Evolutionary conservation across 164 flowering plant species (phyloP).

Genomic region (Cinnamomum micranthum): DNA sequence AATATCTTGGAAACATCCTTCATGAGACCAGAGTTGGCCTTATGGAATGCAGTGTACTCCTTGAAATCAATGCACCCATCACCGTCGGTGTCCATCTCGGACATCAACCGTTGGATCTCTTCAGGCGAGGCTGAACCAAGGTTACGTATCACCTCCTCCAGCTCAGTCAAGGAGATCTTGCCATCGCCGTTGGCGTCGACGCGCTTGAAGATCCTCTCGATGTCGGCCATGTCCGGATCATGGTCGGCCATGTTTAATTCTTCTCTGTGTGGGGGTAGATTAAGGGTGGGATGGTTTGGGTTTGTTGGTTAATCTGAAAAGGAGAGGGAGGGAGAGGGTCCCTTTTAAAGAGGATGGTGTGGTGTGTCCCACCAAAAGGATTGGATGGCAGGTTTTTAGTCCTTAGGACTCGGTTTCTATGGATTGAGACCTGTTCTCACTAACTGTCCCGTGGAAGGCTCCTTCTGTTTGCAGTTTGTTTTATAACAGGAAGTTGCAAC

Average conservation of each 20-base stretch:
- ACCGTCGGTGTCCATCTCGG: conserved; percentile 25
- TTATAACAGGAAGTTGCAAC: too few species aligned
- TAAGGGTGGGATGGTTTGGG: too few species aligned
- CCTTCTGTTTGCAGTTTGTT: too few species aligned
- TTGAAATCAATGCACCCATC: conserved; percentile 24
- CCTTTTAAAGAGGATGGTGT: too few species aligned
- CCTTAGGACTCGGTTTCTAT: too few species aligned
- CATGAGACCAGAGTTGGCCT: conserved; percentile 13
- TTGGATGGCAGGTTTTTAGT: too few species aligned
- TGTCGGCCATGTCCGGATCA: neutral
- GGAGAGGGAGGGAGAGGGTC: too few species aligned
- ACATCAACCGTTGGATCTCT: conserved; percentile 17
- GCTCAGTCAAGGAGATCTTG: conserved; percentile 25
- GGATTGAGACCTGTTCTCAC: too few species aligned
- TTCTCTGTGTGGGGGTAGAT: neutral
- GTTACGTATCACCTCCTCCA: conserved; percentile 10
- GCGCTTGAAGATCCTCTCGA: conserved; percentile 19
- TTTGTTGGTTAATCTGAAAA: too few species aligned
- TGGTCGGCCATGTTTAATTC: neutral
- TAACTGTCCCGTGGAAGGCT: too few species aligned
- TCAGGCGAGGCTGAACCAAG: conserved; percentile 16
- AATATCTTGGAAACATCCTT: conserved; percentile 16
- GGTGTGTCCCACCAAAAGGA: too few species aligned
- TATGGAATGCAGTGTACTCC: conserved; percentile 18
- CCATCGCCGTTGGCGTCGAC: conserved; percentile 25